A percentile compares a stretch with the other conserved stretches of the same genome.
phyloP scores from a whole-genome alignment of 2,329 filamentous ascomycete genomes.

The Hypoxylon sp. region DNA sequence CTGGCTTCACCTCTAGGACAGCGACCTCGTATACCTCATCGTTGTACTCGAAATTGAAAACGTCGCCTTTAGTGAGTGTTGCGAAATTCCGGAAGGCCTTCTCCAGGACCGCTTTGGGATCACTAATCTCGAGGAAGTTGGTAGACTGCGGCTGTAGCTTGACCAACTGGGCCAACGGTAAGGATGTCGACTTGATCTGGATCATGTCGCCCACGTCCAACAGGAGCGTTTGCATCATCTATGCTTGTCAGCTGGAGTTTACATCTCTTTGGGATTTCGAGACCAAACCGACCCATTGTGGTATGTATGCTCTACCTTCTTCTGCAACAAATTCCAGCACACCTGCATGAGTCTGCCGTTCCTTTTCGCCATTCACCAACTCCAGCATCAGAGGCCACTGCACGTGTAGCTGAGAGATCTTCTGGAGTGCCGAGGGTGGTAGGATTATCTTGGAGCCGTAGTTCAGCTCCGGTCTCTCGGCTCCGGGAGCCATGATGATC shows the following conservation, averaged over 20 bases:
- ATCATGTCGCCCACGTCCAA: slow-evolving; percentile 95
- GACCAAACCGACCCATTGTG: slow-evolving; percentile 81
- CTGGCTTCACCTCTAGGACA: slow-evolving; percentile 92
- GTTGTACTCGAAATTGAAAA: slow-evolving; percentile 98
- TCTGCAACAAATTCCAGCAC: slow-evolving; percentile 98
- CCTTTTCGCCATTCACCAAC: slow-evolving; percentile 87
- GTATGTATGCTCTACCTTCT: slow-evolving; percentile 95
- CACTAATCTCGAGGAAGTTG: slow-evolving; percentile 95
- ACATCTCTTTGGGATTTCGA: background rate
- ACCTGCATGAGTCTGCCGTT: slow-evolving; percentile 88
- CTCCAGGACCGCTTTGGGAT: slow-evolving; percentile 96
- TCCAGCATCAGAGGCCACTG: slow-evolving; percentile 98
- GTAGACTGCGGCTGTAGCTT: slow-evolving; percentile 96
- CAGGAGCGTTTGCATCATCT: slow-evolving; percentile 94
- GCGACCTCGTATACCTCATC: slow-evolving; percentile 94
- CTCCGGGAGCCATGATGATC: slow-evolving; percentile 91
- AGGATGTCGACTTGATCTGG: slow-evolving; percentile 93
- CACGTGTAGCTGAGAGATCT: slow-evolving; percentile 94
- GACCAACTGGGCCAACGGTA: slow-evolving; percentile 91
- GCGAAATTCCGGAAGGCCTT: slow-evolving; percentile 97
- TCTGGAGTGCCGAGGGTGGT: slow-evolving; percentile 95
- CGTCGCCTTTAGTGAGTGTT: slow-evolving; percentile 90
- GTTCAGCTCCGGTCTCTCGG: slow-evolving; percentile 90
- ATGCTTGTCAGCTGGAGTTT: slow-evolving; percentile 43
- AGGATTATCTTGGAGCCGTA: slow-evolving; percentile 98